A percentile compares a stretch with the other conserved stretches of the same genome.
Evolutionary conservation across 495 filamentous ascomycete species (phyloP).

Genomic region (Aspergillus sclerotioniger): DNA sequence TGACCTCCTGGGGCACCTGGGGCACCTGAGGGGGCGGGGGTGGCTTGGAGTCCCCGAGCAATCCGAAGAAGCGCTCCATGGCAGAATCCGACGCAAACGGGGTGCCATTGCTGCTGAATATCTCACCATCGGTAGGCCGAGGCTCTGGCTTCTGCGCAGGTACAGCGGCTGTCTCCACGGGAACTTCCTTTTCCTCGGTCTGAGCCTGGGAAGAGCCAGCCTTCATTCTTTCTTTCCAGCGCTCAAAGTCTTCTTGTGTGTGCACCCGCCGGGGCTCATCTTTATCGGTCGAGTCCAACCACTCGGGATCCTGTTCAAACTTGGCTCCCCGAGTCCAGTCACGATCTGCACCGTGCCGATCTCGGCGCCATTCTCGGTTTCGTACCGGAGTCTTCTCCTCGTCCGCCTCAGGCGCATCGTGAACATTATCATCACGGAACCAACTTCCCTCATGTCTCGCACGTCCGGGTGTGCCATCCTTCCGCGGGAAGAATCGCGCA

Average conservation of each 20-base stretch:
- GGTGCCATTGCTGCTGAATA: constrained; percentile 34
- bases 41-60: constrained; percentile 53
- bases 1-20: background rate
- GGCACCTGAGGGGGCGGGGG: constrained; percentile 9
- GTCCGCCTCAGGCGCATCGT: constrained; percentile 56
- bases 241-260: constrained; percentile 90
- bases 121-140: constrained; percentile 37
- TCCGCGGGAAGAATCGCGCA: constrained; percentile 46
- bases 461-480: constrained; percentile 45
- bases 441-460: constrained; percentile 55
- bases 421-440: constrained; percentile 53
- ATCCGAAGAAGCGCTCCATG: constrained; percentile 79
- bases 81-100: constrained; percentile 57
- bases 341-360: constrained; percentile 58
- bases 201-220: constrained; percentile 45
- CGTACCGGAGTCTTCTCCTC: constrained; percentile 51
- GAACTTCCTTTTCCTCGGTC: constrained; percentile 44
- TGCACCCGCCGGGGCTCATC: constrained; percentile 63
- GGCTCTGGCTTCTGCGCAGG: constrained; percentile 30
- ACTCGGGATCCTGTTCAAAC: constrained; percentile 78
- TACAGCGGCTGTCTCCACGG: constrained; percentile 25
- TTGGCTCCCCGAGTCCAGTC: constrained; percentile 55
- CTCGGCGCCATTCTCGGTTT: constrained; percentile 65
- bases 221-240: constrained; percentile 93
- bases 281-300: constrained; percentile 76